Evolutionary conservation across 345 rosid species (phyloP).

Genomic region (Aquilaria malaccensis): DNA sequence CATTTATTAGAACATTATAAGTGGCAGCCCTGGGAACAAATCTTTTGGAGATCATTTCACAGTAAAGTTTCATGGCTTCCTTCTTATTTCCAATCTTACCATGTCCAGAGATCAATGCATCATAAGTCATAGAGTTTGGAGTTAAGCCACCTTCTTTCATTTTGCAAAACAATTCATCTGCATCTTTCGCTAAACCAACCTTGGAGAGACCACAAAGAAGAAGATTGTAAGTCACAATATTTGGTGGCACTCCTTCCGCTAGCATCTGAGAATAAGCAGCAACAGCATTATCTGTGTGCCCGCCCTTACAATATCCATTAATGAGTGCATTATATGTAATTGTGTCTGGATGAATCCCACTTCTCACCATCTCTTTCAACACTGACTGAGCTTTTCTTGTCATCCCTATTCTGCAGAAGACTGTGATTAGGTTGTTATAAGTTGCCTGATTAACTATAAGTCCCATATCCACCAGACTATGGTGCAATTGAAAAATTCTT

Average conservation of each 20-base stretch:
- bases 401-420: constrained; percentile 75
- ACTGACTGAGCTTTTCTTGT: constrained; percentile 57
- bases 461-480: constrained; percentile 47
- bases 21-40: constrained; percentile 70
- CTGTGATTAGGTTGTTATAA: constrained; percentile 57
- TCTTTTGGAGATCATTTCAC: constrained; percentile 73
- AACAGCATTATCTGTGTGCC: constrained; percentile 46
- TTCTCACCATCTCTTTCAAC: constrained; percentile 42
- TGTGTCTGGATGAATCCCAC: constrained; percentile 42
- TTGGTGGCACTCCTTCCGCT: constrained; percentile 47
- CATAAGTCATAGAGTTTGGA: constrained; percentile 59
- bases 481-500: constrained; percentile 45
- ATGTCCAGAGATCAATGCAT: constrained; percentile 58
- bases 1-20: constrained; percentile 63
- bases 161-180: constrained; percentile 39
- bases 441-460: constrained; percentile 43
- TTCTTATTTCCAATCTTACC: constrained; percentile 64
- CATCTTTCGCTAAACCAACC: constrained; percentile 41
- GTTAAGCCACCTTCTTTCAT: constrained; percentile 55
- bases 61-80: constrained; percentile 52
- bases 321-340: constrained; percentile 69
- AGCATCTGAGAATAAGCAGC: constrained; percentile 47
- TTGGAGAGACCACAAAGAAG: constrained; percentile 53
- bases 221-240: constrained; percentile 57
- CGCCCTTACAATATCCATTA: constrained; percentile 51